Conservation (phyloP, 768 basidiomycete species). For the Phlebiopsis flavidoalba region DNA sequence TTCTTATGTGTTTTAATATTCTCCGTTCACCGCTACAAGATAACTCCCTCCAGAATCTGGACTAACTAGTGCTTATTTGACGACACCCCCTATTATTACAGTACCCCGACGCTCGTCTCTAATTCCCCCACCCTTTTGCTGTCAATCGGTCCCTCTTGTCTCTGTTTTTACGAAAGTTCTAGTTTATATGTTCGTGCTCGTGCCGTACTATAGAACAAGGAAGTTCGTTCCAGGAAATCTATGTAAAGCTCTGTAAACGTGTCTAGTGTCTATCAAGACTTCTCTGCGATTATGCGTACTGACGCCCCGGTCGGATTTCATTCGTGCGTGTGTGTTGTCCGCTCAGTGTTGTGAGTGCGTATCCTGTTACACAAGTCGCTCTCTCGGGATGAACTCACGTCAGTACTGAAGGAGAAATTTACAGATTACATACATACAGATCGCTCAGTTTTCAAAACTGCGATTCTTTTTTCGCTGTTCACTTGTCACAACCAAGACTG, state of each 20-base stretch:
- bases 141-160: background rate
- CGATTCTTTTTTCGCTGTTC: no score
- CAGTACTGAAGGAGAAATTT: no score
- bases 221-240: background rate
- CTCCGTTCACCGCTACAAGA: background rate
- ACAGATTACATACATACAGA: no score
- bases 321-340: background rate
- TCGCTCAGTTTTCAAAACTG: no score
- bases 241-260: background rate
- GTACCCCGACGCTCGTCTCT: background rate
- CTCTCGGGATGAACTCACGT: no score
- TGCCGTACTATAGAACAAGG: background rate
- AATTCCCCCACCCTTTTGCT: background rate
- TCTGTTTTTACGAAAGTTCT: background rate
- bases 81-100: background rate
- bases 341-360: no score
- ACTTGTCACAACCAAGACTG: no score
- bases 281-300: background rate
- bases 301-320: background rate
- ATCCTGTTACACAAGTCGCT: no score
- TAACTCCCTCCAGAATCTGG: background rate
- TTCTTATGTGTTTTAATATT: constrained; percentile 3
- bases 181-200: background rate
- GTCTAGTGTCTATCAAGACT: background rate
- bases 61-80: background rate